These are phyloP conservation scores for Puccinia triticina DNA, from an alignment of 1,284 basidiomycete species.

Conservation along the genomic window DNA sequence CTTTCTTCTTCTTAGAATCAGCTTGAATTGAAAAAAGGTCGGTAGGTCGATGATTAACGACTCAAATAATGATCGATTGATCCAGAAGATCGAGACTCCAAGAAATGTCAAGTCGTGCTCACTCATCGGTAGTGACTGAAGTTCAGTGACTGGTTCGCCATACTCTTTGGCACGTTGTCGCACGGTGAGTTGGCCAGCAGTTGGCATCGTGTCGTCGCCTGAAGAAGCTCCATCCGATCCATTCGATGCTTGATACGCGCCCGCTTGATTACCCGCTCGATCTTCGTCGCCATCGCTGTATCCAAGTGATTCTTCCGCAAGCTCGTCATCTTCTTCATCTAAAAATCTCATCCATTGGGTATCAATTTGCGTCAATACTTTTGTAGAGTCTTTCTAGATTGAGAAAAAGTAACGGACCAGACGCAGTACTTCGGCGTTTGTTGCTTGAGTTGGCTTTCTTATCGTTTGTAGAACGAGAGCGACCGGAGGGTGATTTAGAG, in stretches of 20 bases:
- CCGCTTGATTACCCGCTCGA: slow-evolving; percentile 5
- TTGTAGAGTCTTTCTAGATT: background rate
- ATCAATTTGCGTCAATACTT: background rate
- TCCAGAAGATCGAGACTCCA: background rate
- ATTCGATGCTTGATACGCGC: slow-evolving; percentile 38
- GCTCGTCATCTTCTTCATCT: slow-evolving; percentile 50
- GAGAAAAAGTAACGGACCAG: background rate
- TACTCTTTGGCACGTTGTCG: slow-evolving; percentile 51
- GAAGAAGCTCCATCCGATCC: slow-evolving; percentile 30
- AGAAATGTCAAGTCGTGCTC: background rate
- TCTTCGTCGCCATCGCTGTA: slow-evolving; percentile 30
- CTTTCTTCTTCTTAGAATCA: slow-evolving; percentile 51
- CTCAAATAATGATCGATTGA: background rate
- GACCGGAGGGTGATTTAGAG: slow-evolving; percentile 9
- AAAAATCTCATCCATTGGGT: background rate
- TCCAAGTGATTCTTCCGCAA: slow-evolving; percentile 36
- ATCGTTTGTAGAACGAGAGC: slow-evolving; percentile 26
- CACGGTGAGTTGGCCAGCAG: slow-evolving; percentile 37
- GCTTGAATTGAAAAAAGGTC: slow-evolving; percentile 19
- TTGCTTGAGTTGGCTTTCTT: slow-evolving; percentile 21
- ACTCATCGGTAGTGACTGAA: slow-evolving; percentile 51
- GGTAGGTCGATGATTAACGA: background rate
- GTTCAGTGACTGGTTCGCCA: slow-evolving; percentile 46
- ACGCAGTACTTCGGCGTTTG: slow-evolving; percentile 14
- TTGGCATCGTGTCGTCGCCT: slow-evolving; percentile 15